Percentiles rank a stretch among this genome's conserved stretches.
Evolutionary conservation across 371 early-diverging fungal species (phyloP).

Genomic region (Rhizopus sp.): DNA sequence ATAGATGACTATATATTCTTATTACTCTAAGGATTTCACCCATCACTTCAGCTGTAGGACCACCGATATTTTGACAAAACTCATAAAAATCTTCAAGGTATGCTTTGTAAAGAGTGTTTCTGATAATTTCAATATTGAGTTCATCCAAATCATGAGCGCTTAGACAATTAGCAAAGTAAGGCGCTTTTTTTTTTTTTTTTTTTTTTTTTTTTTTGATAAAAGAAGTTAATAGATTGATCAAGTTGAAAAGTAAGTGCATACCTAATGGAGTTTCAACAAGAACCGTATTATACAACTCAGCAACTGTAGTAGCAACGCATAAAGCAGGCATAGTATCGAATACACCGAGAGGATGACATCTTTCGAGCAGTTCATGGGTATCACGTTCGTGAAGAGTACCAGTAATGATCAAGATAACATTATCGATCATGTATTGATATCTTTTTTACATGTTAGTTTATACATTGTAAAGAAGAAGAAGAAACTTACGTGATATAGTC

Average conservation of each 20-base stretch:
- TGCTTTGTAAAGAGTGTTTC: conserved; percentile 97
- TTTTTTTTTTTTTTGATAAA: not conserved
- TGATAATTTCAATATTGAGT: conserved; percentile 98
- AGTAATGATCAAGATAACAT: conserved; percentile 95
- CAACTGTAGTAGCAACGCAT: conserved; percentile 95
- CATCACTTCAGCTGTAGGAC: conserved; percentile 94
- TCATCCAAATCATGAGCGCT: conserved; percentile 97
- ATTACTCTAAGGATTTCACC: conserved; percentile 83
- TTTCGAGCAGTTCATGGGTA: conserved; percentile 93
- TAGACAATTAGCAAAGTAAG: conserved; percentile 96
- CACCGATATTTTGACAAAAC: conserved; percentile 85
- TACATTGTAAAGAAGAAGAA: not conserved
- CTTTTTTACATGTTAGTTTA: conserved; percentile 38
- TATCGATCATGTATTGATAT: conserved; percentile 99
- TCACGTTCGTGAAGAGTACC: conserved; percentile 98
- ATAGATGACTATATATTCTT: not conserved
- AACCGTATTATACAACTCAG: conserved; percentile 94
- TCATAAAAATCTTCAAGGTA: conserved; percentile 97
- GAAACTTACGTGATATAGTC: conserved; percentile 91
- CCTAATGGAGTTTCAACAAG: conserved; percentile 96
- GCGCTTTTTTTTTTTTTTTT: conserved; percentile 54
- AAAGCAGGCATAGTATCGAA: conserved; percentile 98
- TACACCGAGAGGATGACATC: conserved; percentile 95
- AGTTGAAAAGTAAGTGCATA: conserved; percentile 24
- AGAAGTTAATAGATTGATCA: not conserved